Evolutionary conservation across 805 yeast species (phyloP).

Genomic region (Torulaspora gathmanii): DNA sequence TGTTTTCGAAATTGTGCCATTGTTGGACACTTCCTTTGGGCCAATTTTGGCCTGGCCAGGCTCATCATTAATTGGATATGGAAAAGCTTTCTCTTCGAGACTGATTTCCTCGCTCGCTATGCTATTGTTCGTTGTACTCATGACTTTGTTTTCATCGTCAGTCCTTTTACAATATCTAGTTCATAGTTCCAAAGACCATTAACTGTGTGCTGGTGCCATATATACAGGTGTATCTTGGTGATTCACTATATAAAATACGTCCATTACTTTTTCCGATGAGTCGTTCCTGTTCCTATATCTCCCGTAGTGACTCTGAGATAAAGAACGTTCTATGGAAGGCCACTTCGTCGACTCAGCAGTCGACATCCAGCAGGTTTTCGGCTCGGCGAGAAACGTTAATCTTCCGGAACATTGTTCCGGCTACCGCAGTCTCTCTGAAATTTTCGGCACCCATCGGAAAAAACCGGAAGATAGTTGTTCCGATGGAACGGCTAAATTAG

Average conservation of each 20-base stretch:
- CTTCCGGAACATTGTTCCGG: slow-evolving; percentile 1
- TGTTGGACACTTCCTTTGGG: not conserved
- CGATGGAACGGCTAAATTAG: not conserved
- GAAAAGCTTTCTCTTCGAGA: not conserved
- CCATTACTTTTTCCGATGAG: not conserved
- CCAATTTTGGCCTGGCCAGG: not conserved
- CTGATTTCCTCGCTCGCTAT: slow-evolving; percentile 3
- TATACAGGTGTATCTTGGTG: not conserved
- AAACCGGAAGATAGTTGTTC: slow-evolving; percentile 4
- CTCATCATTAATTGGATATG: not conserved
- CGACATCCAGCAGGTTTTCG: too few species aligned
- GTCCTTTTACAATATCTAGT: not conserved
- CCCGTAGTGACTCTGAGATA: not conserved
- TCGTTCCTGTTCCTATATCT: not conserved
- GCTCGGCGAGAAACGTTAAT: not conserved
- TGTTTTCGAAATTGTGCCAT: slow-evolving; percentile 20
- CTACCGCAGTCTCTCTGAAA: not conserved
- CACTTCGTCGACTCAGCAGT: too few species aligned
- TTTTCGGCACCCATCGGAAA: not conserved
- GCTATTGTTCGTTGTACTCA: slow-evolving; percentile 1
- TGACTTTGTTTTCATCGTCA: not conserved
- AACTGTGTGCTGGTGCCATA: not conserved
- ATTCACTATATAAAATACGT: not conserved
- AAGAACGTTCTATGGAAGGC: not conserved
- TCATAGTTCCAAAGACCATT: not conserved